Evolutionary conservation across 2,329 filamentous ascomycete species (phyloP).

Genomic region (Xylariales sp.): DNA sequence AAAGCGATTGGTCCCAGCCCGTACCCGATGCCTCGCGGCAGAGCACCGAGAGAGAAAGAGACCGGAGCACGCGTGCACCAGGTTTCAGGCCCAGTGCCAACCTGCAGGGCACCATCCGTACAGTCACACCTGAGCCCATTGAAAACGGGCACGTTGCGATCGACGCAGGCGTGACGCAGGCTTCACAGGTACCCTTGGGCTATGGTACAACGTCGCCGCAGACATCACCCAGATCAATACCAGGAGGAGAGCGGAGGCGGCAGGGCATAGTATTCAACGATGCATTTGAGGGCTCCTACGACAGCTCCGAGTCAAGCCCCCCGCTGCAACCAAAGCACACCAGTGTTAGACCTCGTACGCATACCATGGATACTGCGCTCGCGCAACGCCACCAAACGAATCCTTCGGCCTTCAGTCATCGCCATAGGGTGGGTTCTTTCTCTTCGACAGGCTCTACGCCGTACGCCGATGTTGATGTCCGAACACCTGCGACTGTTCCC

Average conservation of each 20-base stretch:
- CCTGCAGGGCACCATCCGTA: constrained; percentile 48
- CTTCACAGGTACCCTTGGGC: constrained; percentile 24
- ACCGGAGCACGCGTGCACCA: constrained; percentile 12
- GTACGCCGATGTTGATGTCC: constrained; percentile 40
- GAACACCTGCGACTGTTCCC: constrained; percentile 31
- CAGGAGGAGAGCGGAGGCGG: constrained; percentile 40
- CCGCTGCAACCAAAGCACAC: constrained; percentile 29
- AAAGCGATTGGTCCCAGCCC: constrained; percentile 23
- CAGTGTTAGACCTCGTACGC: constrained; percentile 47
- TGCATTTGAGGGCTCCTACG: constrained; percentile 44
- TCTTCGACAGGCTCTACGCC: constrained; percentile 57
- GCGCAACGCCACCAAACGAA: constrained; percentile 38
- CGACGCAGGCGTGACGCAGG: constrained; percentile 17
- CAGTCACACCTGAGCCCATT: constrained; percentile 60
- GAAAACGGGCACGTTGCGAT: constrained; percentile 24
- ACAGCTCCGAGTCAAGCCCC: constrained; percentile 39
- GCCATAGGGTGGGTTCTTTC: constrained; percentile 67
- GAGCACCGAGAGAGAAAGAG: constrained; percentile 14
- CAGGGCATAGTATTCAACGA: constrained; percentile 61
- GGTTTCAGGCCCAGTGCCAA: constrained; percentile 21
- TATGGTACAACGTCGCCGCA: constrained; percentile 35
- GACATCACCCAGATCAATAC: constrained; percentile 43
- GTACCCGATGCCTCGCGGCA: constrained; percentile 19
- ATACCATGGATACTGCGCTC: constrained; percentile 51
- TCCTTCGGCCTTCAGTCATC: constrained; percentile 39